Evolutionary conservation across 2,329 filamentous ascomycete genomes (phyloP), one percentile per base, ranked within the genome.

Genomic region (Aspergillus ibericus): DNA sequence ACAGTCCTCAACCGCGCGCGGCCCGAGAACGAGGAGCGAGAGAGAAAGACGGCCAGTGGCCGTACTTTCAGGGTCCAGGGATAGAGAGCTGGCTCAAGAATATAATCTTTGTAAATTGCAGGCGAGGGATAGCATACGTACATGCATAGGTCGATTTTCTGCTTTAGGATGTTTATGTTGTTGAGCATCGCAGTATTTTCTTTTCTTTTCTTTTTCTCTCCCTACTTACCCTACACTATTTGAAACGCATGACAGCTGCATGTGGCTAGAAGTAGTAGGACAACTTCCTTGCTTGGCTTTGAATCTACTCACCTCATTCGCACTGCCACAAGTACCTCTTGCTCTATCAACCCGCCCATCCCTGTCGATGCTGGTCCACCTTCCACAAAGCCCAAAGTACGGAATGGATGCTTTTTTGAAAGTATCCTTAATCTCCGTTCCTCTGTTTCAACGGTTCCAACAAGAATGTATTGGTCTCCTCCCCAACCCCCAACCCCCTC

Each of bases 11-110:
- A 96, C 75, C 87, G 96, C 80, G 95, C 95, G 60, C 86, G 95
- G 70, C 96, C 95, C 44, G 95, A 99, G 75, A 92, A 89, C 69
- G 93, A 98, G 78, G 95, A 98, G 78, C 93, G 93, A 80, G 96
- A 99, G 80, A 88, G 91, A 72, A 99, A 99, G 87, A 99, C 95
- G 58, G 95, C 96, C 48, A 98, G 92, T 75, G 95, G 95, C 64
- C 87, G 95, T 70, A 96, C 93, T 44, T 99, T 99, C 85, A 83
- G 83, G 67, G 85, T 87, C 20, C 85, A 87, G 66, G 81, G 71
- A 59, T 80, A 74, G 61, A 63, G 22, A 36, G 56, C 52, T 50
- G n/a, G 51, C 55, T 61, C 36, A 50, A 58, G 34, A 50, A 59
- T 68, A 60, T 68, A 54, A 59, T 68, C 57, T 66, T 63, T 64